Evolutionary conservation across 352 stramenopile species (phyloP).

Genomic region (Phytophthora parvispora): DNA sequence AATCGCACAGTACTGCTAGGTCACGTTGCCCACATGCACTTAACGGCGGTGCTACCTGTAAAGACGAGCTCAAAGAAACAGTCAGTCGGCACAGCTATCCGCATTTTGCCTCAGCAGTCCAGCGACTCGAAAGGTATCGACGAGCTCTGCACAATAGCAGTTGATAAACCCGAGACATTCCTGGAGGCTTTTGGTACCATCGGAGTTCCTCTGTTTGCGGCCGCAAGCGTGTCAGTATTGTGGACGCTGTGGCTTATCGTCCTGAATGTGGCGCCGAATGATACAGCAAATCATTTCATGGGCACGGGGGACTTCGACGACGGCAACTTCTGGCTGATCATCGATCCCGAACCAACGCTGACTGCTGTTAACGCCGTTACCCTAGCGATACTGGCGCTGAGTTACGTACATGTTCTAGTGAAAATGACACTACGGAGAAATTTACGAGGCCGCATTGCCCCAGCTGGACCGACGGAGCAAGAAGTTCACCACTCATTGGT

Average conservation of each 20-base stretch:
- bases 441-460: background rate
- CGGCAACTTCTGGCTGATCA: conserved; percentile 58
- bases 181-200: too few relatives aligned
- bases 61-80: background rate
- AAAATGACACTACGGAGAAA: conserved; percentile 32
- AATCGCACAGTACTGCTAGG: background rate
- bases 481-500: background rate
- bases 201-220: conserved; percentile 20
- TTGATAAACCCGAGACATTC: too few relatives aligned
- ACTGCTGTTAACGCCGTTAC: conserved; percentile 14
- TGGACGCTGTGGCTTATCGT: conserved; percentile 48
- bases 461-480: background rate
- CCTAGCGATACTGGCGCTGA: conserved; percentile 17
- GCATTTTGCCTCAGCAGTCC: too few relatives aligned
- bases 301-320: conserved; percentile 53
- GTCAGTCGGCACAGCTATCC: background rate
- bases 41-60: background rate
- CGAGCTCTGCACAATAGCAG: too few relatives aligned
- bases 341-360: conserved; percentile 13
- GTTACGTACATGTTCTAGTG: conserved; percentile 32
- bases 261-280: conserved; percentile 41
- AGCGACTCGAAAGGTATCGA: too few relatives aligned
- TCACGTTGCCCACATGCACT: background rate
- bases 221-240: conserved; percentile 21
- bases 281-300: conserved; percentile 58